Base-by-base conservation (phyloP, 108 stramenopile genomes). In the Nitzschia sp. region DNA sequence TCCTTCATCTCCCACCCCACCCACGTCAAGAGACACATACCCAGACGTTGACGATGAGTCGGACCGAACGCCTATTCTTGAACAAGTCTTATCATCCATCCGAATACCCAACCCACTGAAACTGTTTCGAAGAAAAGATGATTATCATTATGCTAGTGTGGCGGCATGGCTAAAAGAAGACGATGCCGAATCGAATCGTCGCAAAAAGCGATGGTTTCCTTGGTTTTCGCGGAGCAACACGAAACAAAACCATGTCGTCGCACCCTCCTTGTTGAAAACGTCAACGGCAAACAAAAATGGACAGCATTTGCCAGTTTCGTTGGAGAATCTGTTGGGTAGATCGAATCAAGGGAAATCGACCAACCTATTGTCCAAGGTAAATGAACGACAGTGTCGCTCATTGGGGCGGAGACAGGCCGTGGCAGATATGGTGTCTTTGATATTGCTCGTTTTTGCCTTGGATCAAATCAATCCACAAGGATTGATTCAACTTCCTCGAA, bases 361-460 rank as follows among this genome's bases (percentile, higher is more conserved):
- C 0, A 69, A 71, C 11, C 53, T 85, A 29, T 69, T 85, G 29
- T 59, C 63, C 0, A 24, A 22, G 1, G 41, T 25, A 0, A 77
- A 85, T 26, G 38, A 51, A 15, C 43, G 22, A 19, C 17, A 60
- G 20, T 42, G 57, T 22, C 62, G 70, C 21, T 57, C 71, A 11
- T 65, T 92, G 14, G 91, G 88, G 11, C 72, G 81, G 20, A 66
- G 58, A 21, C 75, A 77, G 59, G 86, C 86, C 8, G 17, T 76
- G 20, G 52, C 86, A 37, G 88, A 89, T 51, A 41, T 73, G 10
- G 24, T 73, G 17, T 70, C 52, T 56, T 61, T 88, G 9, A 50
- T 63, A 6, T 83, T 84, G 38, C 41, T 84, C 14, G 22, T 84
- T 2, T 60, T 79, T 24, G 76, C 70, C 40, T 29, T 77, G 11